These are phyloP conservation scores for Achaetomium macrosporum DNA, from an alignment of 2,329 filamentous ascomycete species.

Conservation along the genomic window DNA sequence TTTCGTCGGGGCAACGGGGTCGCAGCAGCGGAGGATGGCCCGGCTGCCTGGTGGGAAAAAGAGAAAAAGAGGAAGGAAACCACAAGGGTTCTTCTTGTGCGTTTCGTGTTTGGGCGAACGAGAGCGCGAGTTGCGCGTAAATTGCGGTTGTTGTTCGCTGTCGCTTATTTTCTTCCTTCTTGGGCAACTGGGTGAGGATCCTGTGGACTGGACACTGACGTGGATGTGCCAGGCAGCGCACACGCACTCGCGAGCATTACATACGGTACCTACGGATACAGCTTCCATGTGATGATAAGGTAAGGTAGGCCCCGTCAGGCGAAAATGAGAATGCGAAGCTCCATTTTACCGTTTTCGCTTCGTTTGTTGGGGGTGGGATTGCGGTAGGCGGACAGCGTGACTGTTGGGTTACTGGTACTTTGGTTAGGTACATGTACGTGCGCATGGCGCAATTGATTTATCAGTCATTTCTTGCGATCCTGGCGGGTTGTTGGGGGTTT, in stretches of 20 bases:
- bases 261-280: background rate
- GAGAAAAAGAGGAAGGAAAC: background rate
- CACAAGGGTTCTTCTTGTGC: background rate
- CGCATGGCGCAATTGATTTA: constrained; percentile 7
- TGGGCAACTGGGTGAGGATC: background rate
- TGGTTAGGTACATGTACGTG: background rate
- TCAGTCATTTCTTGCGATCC: constrained; percentile 5
- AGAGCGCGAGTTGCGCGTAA: background rate
- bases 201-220: background rate
- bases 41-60: background rate
- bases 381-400: background rate
- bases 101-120: constrained; percentile 8
- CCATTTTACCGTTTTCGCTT: background rate
- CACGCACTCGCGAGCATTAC: background rate
- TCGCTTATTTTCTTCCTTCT: background rate
- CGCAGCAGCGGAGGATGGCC: too few species aligned
- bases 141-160: background rate
- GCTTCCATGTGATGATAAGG: background rate
- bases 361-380: background rate
- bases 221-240: too few species aligned
- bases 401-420: background rate
- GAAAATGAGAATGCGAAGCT: background rate
- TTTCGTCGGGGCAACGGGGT: too few species aligned
- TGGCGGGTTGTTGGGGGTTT: background rate
- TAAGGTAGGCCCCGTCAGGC: background rate